Conservation (phyloP, 2,329 filamentous ascomycete species). For the Exophiala dermatitidis region DNA sequence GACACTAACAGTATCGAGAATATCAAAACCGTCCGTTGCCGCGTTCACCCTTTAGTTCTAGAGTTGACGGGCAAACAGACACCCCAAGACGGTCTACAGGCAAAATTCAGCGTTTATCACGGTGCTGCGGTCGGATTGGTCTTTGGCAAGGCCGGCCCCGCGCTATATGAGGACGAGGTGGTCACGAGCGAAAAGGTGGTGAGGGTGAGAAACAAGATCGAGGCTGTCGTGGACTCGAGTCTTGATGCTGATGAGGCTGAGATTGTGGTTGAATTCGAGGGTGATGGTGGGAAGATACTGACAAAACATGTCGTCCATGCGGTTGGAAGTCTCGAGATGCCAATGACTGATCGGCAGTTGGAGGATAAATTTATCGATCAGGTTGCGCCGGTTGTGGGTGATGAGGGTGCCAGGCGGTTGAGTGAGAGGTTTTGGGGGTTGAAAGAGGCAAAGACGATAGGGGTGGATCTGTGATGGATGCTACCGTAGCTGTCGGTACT, state of each 20-base stretch:
- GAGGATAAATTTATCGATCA: slow-evolving; percentile 47
- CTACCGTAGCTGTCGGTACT: too few relatives aligned
- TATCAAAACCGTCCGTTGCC: slow-evolving; percentile 38
- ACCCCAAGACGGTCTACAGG: slow-evolving; percentile 46
- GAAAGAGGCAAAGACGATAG: slow-evolving; percentile 24
- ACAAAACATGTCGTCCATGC: slow-evolving; percentile 33
- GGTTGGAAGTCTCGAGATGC: slow-evolving; percentile 45
- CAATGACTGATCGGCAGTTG: slow-evolving; percentile 42
- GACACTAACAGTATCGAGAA: slow-evolving; percentile 30
- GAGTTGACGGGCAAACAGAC: slow-evolving; percentile 47
- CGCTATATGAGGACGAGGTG: slow-evolving; percentile 45
- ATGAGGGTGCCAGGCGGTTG: slow-evolving; percentile 31
- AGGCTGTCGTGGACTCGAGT: slow-evolving; percentile 37
- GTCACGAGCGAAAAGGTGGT: slow-evolving; percentile 40
- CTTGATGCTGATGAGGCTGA: slow-evolving; percentile 40
- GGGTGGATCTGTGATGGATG: too few relatives aligned
- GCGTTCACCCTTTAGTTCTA: slow-evolving; percentile 47
- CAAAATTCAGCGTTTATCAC: slow-evolving; percentile 52
- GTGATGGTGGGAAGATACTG: too few relatives aligned
- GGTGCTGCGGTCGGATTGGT: slow-evolving; percentile 46
- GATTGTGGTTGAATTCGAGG: slow-evolving; percentile 40
- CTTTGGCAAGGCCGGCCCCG: slow-evolving; percentile 46
- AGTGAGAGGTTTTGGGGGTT: slow-evolving; percentile 32
- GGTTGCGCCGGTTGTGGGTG: slow-evolving; percentile 38
- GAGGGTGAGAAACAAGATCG: slow-evolving; percentile 40